Base-by-base conservation (phyloP, 805 yeast species). In the Starmerella cellae region DNA sequence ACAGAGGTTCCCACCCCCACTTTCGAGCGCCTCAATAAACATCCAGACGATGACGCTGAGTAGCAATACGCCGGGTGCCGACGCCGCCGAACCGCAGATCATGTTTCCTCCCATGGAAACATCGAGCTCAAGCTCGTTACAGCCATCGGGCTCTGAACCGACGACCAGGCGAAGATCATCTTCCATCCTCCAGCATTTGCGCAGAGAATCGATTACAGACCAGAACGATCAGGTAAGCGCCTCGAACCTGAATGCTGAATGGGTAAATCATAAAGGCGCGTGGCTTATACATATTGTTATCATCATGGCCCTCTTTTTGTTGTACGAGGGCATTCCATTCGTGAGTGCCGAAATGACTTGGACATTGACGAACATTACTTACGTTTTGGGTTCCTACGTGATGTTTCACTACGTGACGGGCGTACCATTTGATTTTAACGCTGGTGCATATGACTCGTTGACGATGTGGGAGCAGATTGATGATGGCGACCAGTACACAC, bases 401-500 rank as follows among this genome's bases (percentile, higher is more conserved):
- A 91, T 88, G 97, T 91, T 88, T 60, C 98, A 88, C 61, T 79
- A 82, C 60, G 83, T 91, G 35, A 91, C 88, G 56, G 98, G 98
- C 30, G 85, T 94, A 2, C 98, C 98, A 0, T 91, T 88, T 59
- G 98, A 91, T 55, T 87, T 88, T 66, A 91, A 50, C 58, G 79
- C 82, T 32, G 98, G 98, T 34, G 97, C 96, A 0, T 91, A 81
- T 62, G 98, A 88, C 59, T 79, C 83, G 56, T 69, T 88, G 52
- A 91, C 95, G 19, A 84, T 88, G 96, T 88, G 98, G 98, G 98
- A 88, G 63, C 98, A 88, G 63, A 79, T 80, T 45, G 93, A 82
- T 60, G 77, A 87, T 55, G 98, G 97, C 45, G 96, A 85, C 58
- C 94, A 85, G 61, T 88, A 87, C 60, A 91, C 98, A 0, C 98